A percentile compares a stretch with the other conserved stretches of the same genome.
Conservation (phyloP, 2,329 filamentous ascomycete genomes). For the Phoma sp. region DNA sequence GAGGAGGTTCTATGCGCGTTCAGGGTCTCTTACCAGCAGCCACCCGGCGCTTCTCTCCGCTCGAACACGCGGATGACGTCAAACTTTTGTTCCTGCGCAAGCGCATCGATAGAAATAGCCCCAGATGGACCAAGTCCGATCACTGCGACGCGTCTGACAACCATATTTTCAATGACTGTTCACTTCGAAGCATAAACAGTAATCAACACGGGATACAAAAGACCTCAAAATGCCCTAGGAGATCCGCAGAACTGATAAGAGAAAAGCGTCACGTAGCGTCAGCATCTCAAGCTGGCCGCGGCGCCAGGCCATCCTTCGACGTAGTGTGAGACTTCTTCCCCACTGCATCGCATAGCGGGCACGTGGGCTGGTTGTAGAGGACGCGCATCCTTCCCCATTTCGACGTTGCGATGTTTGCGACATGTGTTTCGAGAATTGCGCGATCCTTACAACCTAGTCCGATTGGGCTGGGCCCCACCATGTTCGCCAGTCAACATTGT, state of each 20-base stretch:
- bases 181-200: background rate
- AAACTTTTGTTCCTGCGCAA: constrained; percentile 66
- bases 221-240: constrained; percentile 1
- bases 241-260: constrained; percentile 7
- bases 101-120: constrained; percentile 66
- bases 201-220: background rate
- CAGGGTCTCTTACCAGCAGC: constrained; percentile 63
- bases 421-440: constrained; percentile 29
- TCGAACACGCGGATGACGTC: constrained; percentile 69
- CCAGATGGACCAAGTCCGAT: constrained; percentile 69
- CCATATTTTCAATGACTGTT: constrained; percentile 7
- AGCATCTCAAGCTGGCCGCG: constrained; percentile 2
- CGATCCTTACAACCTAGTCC: constrained; percentile 23
- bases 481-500: constrained; percentile 15
- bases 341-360: background rate
- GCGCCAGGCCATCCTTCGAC: background rate
- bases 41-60: constrained; percentile 64
- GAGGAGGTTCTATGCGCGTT: background rate
- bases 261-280: constrained; percentile 8
- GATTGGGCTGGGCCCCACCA: constrained; percentile 16
- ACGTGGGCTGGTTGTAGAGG: background rate
- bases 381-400: constrained; percentile 8
- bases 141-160: constrained; percentile 59
- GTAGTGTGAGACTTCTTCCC: background rate
- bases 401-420: constrained; percentile 24